phyloP scores from a whole-genome alignment of 176 grass and related monocot genomes.

The Musa acuminata region DNA sequence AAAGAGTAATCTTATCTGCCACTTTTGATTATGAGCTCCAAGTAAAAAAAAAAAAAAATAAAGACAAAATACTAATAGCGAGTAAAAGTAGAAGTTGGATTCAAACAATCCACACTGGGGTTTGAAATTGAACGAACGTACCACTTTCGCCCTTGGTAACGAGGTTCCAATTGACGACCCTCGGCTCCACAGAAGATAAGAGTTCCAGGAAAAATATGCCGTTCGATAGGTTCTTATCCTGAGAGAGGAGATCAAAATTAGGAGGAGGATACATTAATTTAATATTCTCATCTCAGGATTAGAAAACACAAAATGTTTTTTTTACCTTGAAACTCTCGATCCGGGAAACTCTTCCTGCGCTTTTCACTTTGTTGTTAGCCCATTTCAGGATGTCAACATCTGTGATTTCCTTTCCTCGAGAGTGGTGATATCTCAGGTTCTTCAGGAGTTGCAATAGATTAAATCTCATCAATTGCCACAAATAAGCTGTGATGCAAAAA shows the following conservation, averaged over 20 bases:
- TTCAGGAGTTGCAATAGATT: constrained; percentile 88
- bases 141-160: constrained; percentile 86
- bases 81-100: neutral
- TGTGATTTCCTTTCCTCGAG: constrained; percentile 81
- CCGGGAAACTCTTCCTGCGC: constrained; percentile 52
- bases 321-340: constrained; percentile 96
- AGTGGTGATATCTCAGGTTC: constrained; percentile 74
- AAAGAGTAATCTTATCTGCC: neutral
- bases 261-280: too few relatives aligned
- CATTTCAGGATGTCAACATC: constrained; percentile 90
- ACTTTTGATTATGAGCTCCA: too few relatives aligned
- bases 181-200: constrained; percentile 72
- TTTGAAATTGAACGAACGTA: neutral
- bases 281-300: neutral
- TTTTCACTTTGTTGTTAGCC: constrained; percentile 80
- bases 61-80: neutral
- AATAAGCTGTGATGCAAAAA: constrained; percentile 59
- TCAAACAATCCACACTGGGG: neutral
- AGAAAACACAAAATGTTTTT: too few relatives aligned
- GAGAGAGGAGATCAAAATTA: neutral
- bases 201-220: constrained; percentile 95
- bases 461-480: constrained; percentile 99
- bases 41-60: too few relatives aligned
- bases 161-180: constrained; percentile 94
- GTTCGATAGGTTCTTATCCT: constrained; percentile 83